A percentile compares a stretch with the other conserved stretches of the same genome.
Evolutionary conservation across 2,329 filamentous ascomycete species (phyloP).

Genomic region (Xylaria sp.): DNA sequence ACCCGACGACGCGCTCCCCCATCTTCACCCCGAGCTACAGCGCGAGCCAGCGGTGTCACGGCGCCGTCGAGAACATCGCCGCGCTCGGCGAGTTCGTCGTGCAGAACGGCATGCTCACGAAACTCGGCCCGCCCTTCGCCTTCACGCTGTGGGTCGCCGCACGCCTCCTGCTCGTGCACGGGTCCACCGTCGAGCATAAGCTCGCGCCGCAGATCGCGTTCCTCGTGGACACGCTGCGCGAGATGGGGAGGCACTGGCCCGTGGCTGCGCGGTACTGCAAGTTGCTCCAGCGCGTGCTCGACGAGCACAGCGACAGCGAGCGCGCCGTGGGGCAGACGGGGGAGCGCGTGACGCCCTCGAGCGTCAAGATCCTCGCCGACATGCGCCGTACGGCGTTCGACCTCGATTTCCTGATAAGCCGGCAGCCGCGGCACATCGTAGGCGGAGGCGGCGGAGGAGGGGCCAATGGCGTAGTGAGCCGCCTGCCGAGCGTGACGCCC

Average conservation of each 20-base stretch:
- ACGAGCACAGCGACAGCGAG: conserved; percentile 83
- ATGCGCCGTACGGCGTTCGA: conserved; percentile 93
- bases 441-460: too few species aligned
- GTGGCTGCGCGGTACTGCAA: conserved; percentile 83
- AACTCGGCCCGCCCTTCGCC: conserved; percentile 87
- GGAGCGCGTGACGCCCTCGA: conserved; percentile 78
- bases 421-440: conserved; percentile 67
- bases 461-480: conserved; percentile 43
- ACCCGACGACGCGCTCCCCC: conserved; percentile 84
- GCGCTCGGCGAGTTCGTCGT: conserved; percentile 80
- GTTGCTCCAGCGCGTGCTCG: conserved; percentile 80
- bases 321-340: conserved; percentile 58
- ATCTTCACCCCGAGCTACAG: conserved; percentile 90
- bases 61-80: conserved; percentile 82
- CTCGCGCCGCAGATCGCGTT: conserved; percentile 79
- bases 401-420: conserved; percentile 85
- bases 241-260: conserved; percentile 84
- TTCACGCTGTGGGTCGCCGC: conserved; percentile 94
- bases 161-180: conserved; percentile 84
- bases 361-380: conserved; percentile 85
- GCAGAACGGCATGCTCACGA: conserved; percentile 73
- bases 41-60: conserved; percentile 81
- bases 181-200: conserved; percentile 85
- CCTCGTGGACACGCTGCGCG: conserved; percentile 80
- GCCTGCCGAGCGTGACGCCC: conserved; percentile 61